These are phyloP conservation scores for Fusarium armeniacum DNA, from an alignment of 2,329 filamentous ascomycete species.

Conservation along the genomic window DNA sequence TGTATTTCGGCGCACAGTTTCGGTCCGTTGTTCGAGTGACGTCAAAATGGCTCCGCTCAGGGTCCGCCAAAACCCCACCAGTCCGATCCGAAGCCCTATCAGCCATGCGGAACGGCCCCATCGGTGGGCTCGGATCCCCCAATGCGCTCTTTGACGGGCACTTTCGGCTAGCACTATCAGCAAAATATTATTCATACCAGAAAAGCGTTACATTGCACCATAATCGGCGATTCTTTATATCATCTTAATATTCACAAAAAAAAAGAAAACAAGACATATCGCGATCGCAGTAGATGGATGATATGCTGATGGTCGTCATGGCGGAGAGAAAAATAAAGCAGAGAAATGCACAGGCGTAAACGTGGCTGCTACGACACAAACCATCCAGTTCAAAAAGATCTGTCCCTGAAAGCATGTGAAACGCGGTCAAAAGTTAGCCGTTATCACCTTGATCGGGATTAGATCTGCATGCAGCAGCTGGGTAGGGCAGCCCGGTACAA, in stretches of 20 bases:
- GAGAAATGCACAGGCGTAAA: slow-evolving; percentile 10
- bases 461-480: slow-evolving; percentile 27
- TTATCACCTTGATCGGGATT: slow-evolving; percentile 26
- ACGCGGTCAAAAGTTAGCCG: slow-evolving; percentile 34
- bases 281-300: slow-evolving; percentile 3
- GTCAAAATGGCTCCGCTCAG: slow-evolving; percentile 47
- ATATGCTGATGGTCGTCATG: not conserved
- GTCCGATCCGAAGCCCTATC: slow-evolving; percentile 50
- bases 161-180: slow-evolving; percentile 36
- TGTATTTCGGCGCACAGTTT: slow-evolving; percentile 34
- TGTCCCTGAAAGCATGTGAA: slow-evolving; percentile 44
- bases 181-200: slow-evolving; percentile 34
- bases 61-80: slow-evolving; percentile 29
- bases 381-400: slow-evolving; percentile 17
- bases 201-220: slow-evolving; percentile 20
- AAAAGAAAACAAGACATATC: not conserved
- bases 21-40: slow-evolving; percentile 50
- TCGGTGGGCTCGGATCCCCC: slow-evolving; percentile 19
- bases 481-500: slow-evolving; percentile 5
- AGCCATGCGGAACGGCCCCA: slow-evolving; percentile 49
- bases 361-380: slow-evolving; percentile 14
- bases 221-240: slow-evolving; percentile 21
- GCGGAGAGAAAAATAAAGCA: not conserved
- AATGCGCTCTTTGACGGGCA: slow-evolving; percentile 20
- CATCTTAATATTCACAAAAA: slow-evolving; percentile 12